phyloP scores from a whole-genome alignment of 768 basidiomycete species.

The Xerocomellus amylosporus region DNA sequence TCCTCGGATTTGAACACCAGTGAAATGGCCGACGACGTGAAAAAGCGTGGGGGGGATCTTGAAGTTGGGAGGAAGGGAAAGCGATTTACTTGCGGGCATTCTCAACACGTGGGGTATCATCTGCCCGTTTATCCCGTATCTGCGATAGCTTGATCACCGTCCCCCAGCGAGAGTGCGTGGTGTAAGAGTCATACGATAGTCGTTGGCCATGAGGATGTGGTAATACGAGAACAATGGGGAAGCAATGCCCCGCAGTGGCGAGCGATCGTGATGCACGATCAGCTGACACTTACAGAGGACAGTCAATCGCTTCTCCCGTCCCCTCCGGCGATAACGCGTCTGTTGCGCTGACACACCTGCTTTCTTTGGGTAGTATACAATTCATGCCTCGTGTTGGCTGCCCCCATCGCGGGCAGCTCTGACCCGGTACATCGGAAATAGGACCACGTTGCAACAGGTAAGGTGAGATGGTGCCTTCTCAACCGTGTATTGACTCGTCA shows the following conservation, averaged over 20 bases:
- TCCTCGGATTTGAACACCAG: slow-evolving; percentile 10
- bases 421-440: slow-evolving; percentile 11
- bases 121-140: background rate
- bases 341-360: background rate
- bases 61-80: background rate
- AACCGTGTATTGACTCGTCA: slow-evolving; percentile 12
- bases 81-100: background rate
- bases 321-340: slow-evolving; percentile 21
- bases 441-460: background rate
- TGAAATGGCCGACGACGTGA: background rate
- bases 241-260: slow-evolving; percentile 10
- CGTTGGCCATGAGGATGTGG: background rate
- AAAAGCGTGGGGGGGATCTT: background rate
- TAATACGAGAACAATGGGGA: slow-evolving; percentile 19
- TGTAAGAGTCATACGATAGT: slow-evolving; percentile 2
- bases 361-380: background rate
- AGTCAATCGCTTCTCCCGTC: slow-evolving; percentile 13
- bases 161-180: background rate
- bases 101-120: slow-evolving; percentile 8
- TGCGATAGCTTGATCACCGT: slow-evolving; percentile 1
- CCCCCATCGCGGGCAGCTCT: slow-evolving; percentile 12
- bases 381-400: slow-evolving; percentile 17
- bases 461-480: slow-evolving; percentile 17
- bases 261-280: slow-evolving; percentile 10
- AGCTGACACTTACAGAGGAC: slow-evolving; percentile 4